Evolutionary conservation across 2,329 filamentous ascomycete species (phyloP).

Genomic region (Fusarium sp.): DNA sequence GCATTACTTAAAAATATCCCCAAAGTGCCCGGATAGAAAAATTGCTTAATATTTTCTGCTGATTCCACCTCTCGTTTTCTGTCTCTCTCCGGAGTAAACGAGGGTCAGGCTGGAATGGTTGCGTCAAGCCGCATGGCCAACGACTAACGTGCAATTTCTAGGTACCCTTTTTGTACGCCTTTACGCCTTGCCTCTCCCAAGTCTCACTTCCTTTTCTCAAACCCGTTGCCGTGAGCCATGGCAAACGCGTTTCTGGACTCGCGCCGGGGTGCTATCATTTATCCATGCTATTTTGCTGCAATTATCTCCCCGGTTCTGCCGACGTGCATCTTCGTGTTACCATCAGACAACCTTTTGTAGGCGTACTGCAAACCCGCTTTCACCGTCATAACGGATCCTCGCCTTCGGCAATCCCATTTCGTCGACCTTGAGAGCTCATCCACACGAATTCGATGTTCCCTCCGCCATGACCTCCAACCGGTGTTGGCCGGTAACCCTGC

Average conservation of each 20-base stretch:
- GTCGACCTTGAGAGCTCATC: slow-evolving; percentile 14
- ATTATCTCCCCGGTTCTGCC: slow-evolving; percentile 38
- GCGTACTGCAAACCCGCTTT: slow-evolving; percentile 30
- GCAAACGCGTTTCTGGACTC: slow-evolving; percentile 14
- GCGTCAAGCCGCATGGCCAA: slow-evolving; percentile 18
- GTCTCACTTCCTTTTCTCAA: slow-evolving; percentile 11
- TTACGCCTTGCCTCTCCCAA: neutral
- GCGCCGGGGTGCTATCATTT: slow-evolving; percentile 20
- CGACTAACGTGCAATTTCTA: neutral
- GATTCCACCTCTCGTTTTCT: neutral
- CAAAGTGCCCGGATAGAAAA: neutral
- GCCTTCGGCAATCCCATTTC: slow-evolving; percentile 36
- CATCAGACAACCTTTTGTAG: slow-evolving; percentile 35
- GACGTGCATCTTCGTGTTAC: slow-evolving; percentile 44
- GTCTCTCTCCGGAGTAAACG: neutral
- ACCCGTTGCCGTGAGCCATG: slow-evolving; percentile 20
- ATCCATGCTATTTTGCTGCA: slow-evolving; percentile 26
- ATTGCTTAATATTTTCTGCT: neutral
- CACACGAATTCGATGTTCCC: slow-evolving; percentile 17
- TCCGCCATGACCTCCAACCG: slow-evolving; percentile 23
- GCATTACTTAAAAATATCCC: slow-evolving; percentile 3
- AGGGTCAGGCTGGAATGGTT: slow-evolving; percentile 5
- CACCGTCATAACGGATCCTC: slow-evolving; percentile 30
- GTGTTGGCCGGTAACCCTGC: slow-evolving; percentile 38
- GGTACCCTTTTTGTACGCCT: neutral